phyloP scores from a whole-genome alignment of 345 rosid species.

The Populus euphratica region DNA sequence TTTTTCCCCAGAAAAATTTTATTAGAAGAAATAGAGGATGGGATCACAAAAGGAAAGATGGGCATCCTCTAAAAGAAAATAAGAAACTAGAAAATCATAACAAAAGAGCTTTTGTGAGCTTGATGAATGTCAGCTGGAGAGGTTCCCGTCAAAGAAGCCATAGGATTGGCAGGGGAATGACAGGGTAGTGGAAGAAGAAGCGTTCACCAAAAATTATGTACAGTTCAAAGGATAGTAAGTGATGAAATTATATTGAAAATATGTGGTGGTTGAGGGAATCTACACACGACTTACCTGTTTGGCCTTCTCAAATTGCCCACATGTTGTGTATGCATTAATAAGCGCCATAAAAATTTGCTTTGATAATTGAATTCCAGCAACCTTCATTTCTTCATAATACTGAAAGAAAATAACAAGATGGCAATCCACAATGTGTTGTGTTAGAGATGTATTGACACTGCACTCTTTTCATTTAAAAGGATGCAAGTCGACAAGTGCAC shows the following conservation, averaged over 20 bases:
- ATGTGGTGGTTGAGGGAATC: not conserved
- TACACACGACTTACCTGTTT: slow-evolving; percentile 52
- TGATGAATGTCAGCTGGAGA: not conserved
- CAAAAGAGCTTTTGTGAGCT: not conserved
- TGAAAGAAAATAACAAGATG: slow-evolving; percentile 20
- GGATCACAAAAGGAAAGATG: too few relatives aligned
- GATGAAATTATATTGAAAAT: not conserved
- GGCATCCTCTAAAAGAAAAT: too few relatives aligned
- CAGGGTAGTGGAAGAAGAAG: not conserved
- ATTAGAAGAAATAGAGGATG: too few relatives aligned
- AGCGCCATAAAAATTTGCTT: slow-evolving; percentile 66
- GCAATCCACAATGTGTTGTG: not conserved
- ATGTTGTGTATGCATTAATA: slow-evolving; percentile 66
- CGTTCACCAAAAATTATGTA: not conserved
- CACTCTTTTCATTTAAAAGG: not conserved
- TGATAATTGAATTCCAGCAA: slow-evolving; percentile 39
- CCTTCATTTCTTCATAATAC: slow-evolving; percentile 53
- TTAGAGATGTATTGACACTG: not conserved
- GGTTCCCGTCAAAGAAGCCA: not conserved
- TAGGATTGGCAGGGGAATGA: not conserved
- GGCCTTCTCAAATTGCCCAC: slow-evolving; percentile 76
- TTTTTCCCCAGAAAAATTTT: too few relatives aligned
- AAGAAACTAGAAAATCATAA: too few relatives aligned
- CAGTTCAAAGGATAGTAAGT: not conserved
- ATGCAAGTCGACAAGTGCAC: not conserved